Evolutionary conservation across 805 yeast species (phyloP), one percentile per base, ranked within the genome.

Genomic region (Sporopachydermia lactativora): DNA sequence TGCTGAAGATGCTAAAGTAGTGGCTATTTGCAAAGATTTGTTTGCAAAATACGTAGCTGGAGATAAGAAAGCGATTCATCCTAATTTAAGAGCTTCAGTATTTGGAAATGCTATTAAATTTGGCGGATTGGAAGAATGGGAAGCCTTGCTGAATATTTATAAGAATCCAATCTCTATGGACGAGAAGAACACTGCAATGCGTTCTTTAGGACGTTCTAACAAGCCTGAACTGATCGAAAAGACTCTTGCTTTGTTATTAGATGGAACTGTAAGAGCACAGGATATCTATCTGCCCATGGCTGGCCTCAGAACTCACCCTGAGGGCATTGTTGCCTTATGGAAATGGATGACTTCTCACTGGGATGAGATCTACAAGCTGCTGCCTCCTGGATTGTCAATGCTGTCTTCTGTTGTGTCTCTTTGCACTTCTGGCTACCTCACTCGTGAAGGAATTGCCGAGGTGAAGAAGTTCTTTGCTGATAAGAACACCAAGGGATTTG

Each of bases 331-430:
- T 48, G 70, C 74, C 8, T 61, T 79, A 48, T 88, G 88, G 84
- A 42, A 52, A 14, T 89, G 95, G 95, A 53, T 75, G 49, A 52
- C 59, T 15, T 52, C 44, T 11, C 77, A 88, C 59, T 89, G 94
- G 89, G 85, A 75, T 43, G 69, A 64, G 37, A 54, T 89, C 45
- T 61, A 62, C 50, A 68, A 73, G 56, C 64, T 70, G 52, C 70
- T 85, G 55, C 95, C 96, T 40, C 84, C 94, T 13, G 80, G 84
- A 8, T 69, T 80, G 47, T 69, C 85, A 17, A 75, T 86, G 83
- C 66, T 89, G 51, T 81, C 89, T 15, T 66, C 78, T 15, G 77
- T 92, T 43, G 81, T 89, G 34, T 65, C 68, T 19, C 47, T 81
- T 28, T 62, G 77, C 38, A 70, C 82, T 34, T 60, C 75, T 17